These are phyloP conservation scores for Blastomyces percursus DNA, from an alignment of 2,329 filamentous ascomycete genomes.

Conservation along the genomic window DNA sequence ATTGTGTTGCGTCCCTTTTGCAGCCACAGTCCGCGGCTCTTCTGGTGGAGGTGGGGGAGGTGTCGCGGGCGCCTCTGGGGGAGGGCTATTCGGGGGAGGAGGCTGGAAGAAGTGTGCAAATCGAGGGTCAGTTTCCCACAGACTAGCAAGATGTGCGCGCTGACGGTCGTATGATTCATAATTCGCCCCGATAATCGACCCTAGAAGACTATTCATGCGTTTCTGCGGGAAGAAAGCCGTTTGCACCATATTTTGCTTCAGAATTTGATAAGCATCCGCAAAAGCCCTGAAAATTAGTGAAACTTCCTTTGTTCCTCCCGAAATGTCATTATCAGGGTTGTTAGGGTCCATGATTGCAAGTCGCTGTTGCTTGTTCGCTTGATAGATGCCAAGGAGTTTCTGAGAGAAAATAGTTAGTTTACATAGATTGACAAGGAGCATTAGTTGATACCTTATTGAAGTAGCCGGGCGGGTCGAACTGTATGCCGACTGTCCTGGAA, in stretches of 20 bases:
- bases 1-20: constrained; percentile 8
- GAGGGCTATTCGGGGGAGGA: constrained; percentile 15
- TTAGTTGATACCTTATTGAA: constrained; percentile 58
- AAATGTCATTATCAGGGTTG: constrained; percentile 72
- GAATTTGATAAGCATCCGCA: constrained; percentile 46
- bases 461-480: constrained; percentile 61
- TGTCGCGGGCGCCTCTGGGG: constrained; percentile 11
- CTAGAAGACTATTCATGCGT: constrained; percentile 50
- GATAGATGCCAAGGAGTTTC: constrained; percentile 38
- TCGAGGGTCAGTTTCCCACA: constrained; percentile 37
- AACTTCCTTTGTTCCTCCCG: constrained; percentile 69
- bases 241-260: constrained; percentile 48
- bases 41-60: constrained; percentile 18
- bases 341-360: constrained; percentile 91
- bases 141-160: constrained; percentile 49
- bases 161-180: constrained; percentile 65
- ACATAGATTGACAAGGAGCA: constrained; percentile 1
- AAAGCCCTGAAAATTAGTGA: constrained; percentile 59
- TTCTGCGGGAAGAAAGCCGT: constrained; percentile 16
- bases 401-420: constrained; percentile 9
- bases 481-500: constrained; percentile 58
- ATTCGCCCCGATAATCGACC: constrained; percentile 62
- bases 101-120: constrained; percentile 25
- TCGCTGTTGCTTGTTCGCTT: constrained; percentile 49
- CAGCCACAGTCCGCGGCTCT: constrained; percentile 11